A percentile compares a stretch with the other conserved stretches of the same genome.
phyloP scores from a whole-genome alignment of 2,329 filamentous ascomycete genomes.

The Hawksworthiomyces lignivorus region DNA sequence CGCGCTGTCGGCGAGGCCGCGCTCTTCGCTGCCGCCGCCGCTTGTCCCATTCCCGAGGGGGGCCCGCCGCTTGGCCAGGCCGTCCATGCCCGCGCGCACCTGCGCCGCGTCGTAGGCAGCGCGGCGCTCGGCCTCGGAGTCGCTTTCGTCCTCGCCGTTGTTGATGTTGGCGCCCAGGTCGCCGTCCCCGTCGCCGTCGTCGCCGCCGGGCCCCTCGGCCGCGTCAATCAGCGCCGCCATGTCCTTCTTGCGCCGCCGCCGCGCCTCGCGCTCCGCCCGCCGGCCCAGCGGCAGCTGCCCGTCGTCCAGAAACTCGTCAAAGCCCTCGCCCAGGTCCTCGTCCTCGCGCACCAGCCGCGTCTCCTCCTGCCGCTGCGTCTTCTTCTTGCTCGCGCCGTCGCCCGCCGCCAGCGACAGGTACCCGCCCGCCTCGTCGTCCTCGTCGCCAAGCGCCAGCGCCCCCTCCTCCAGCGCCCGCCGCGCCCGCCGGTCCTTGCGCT shows the following conservation, averaged over 20 bases:
- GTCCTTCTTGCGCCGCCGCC: slow-evolving; percentile 58
- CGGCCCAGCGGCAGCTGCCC: slow-evolving; percentile 70
- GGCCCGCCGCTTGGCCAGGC: slow-evolving; percentile 39
- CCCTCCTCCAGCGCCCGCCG: slow-evolving; percentile 64
- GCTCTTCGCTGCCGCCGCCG: slow-evolving; percentile 28
- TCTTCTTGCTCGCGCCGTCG: slow-evolving; percentile 11
- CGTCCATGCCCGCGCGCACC: slow-evolving; percentile 79
- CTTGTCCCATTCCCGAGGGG: slow-evolving; percentile 24
- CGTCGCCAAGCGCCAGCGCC: slow-evolving; percentile 57
- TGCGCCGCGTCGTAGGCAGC: slow-evolving; percentile 85
- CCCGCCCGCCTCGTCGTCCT: slow-evolving; percentile 34
- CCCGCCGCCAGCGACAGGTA: slow-evolving; percentile 24
- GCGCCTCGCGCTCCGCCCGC: slow-evolving; percentile 68
- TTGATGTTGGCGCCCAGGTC: slow-evolving; percentile 53
- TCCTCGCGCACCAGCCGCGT: slow-evolving; percentile 76
- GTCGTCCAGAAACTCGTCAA: slow-evolving; percentile 85
- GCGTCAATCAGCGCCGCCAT: slow-evolving; percentile 79
- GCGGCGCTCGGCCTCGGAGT: slow-evolving; percentile 62
- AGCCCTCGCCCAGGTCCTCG: slow-evolving; percentile 87
- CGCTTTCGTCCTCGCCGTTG: slow-evolving; percentile 56
- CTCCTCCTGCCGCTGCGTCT: slow-evolving; percentile 54
- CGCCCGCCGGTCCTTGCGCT: slow-evolving; percentile 85
- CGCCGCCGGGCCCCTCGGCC: slow-evolving; percentile 58
- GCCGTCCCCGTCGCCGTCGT: slow-evolving; percentile 45
- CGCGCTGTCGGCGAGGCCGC: slow-evolving; percentile 23